Conservation (phyloP, 768 basidiomycete genomes). For the Boletus subparvulus region DNA sequence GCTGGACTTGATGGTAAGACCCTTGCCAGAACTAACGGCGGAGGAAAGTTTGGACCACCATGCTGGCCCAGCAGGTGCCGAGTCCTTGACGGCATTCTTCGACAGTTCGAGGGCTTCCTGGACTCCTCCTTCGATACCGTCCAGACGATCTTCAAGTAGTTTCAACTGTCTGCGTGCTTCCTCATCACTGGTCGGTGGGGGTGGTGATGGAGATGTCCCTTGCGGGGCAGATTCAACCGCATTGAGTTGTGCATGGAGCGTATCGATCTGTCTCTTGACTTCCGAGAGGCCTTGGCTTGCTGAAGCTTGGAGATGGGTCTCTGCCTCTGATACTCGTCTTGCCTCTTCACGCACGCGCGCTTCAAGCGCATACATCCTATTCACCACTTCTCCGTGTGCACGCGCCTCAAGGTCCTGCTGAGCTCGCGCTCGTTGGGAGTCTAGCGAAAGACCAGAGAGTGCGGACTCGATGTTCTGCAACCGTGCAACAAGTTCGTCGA, state of each 20-base stretch:
- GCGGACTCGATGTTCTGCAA: slow-evolving; percentile 63
- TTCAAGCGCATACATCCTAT: slow-evolving; percentile 58
- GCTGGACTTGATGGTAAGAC: slow-evolving; percentile 64
- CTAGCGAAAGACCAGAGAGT: slow-evolving; percentile 57
- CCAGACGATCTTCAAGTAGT: slow-evolving; percentile 62
- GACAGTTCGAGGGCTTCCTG: slow-evolving; percentile 72
- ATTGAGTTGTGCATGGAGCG: slow-evolving; percentile 45
- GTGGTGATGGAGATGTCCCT: slow-evolving; percentile 16
- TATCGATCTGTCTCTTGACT: slow-evolving; percentile 57
- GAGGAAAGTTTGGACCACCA: slow-evolving; percentile 74
- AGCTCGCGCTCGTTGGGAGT: slow-evolving; percentile 49
- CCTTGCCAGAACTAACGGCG: slow-evolving; percentile 42
- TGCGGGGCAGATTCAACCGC: slow-evolving; percentile 25
- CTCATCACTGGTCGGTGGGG: slow-evolving; percentile 43
- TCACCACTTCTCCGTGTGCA: slow-evolving; percentile 50
- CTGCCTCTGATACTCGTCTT: slow-evolving; percentile 51
- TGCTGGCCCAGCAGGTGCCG: slow-evolving; percentile 41
- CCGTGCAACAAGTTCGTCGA: slow-evolving; percentile 63
- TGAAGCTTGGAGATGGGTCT: slow-evolving; percentile 45
- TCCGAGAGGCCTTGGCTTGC: slow-evolving; percentile 46
- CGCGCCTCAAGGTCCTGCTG: slow-evolving; percentile 55
- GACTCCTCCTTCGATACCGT: slow-evolving; percentile 58
- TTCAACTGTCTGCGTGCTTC: slow-evolving; percentile 56
- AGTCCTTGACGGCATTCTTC: slow-evolving; percentile 44
- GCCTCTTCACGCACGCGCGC: slow-evolving; percentile 46